These are phyloP conservation scores for Kwoniella mangroviensis DNA, from an alignment of 768 basidiomycete species.

Conservation along the genomic window DNA sequence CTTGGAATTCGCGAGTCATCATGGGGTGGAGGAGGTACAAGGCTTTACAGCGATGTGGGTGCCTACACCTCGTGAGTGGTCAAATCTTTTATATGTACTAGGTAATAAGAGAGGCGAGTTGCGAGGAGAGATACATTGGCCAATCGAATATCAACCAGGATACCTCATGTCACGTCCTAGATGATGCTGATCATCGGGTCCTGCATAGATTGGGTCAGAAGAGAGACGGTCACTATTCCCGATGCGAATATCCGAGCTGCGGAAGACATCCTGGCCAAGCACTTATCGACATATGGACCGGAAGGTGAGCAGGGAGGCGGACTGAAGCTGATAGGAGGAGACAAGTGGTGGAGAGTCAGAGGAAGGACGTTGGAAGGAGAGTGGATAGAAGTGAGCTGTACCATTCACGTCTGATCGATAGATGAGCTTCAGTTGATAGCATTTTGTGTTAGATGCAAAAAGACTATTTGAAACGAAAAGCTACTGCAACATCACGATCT, in stretches of 20 bases:
- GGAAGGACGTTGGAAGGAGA: constrained; percentile 56
- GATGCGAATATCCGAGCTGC: constrained; percentile 45
- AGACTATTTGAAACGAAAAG: constrained; percentile 49
- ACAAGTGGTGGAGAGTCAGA: constrained; percentile 56
- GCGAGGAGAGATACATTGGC: not conserved
- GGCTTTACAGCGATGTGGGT: constrained; percentile 55
- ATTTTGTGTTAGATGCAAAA: constrained; percentile 53
- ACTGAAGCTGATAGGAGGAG: constrained; percentile 54
- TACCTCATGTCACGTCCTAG: not conserved
- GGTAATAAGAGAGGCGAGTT: no score
- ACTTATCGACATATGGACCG: constrained; percentile 52
- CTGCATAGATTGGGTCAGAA: constrained; percentile 52
- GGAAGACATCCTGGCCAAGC: constrained; percentile 48
- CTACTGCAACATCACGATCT: constrained; percentile 4
- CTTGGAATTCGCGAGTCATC: constrained; percentile 54
- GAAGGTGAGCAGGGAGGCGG: constrained; percentile 36
- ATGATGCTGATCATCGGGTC: constrained; percentile 10
- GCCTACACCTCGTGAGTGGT: constrained; percentile 46
- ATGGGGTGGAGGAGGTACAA: constrained; percentile 58
- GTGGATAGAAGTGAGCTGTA: constrained; percentile 58
- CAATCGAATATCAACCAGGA: not conserved
- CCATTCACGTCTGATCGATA: no score
- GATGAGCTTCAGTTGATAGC: no score
- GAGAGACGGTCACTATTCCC: constrained; percentile 49
- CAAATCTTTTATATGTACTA: not conserved